Base-by-base conservation (phyloP, 2,329 filamentous ascomycete species). In the Westerdykella aurantiaca region DNA sequence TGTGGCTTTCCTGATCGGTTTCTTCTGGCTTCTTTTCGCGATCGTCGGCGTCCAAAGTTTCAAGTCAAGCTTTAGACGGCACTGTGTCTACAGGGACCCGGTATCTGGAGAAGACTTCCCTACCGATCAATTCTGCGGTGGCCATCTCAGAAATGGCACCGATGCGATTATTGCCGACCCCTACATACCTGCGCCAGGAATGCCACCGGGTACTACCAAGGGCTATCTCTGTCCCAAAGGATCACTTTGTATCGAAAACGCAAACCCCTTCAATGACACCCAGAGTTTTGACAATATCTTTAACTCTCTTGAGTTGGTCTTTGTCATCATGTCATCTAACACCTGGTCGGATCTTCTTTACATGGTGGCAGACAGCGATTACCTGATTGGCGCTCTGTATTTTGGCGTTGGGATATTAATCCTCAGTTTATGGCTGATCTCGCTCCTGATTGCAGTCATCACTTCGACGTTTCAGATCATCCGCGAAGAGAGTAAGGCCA, bases 381-480 rank as follows among this genome's bases (percentile, higher is more conserved):
- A 95, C 58, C 78, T 95, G 6, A 79, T 87, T 13, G 82, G 89
- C 4, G 88, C 90, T 1, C 72, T 97, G 2, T 98, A 81, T 66
- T 85, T 82, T 50, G 79, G 79, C 34, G 71, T 72, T 44, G 81
- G 76, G 1, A 91, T 95, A 62, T 82, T 98, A 58, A 88, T 98
- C 51, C 80, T 98, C 76, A 93, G 88, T 73, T 76, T 98, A 39
- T 98, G 93, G 93, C 79, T 98, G 58, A 89, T 94, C 51, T 97
- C 96, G 66, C 79, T 98, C 69, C 69, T 85, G 38, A 95, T 98
- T 60, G 93, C 93, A 3, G 93, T 98, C 58, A 98, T 98, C 63
- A 98, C 93, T 0, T 95, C 93, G 5, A 96, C 91, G 1, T 98
- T 98, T 61, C 93, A 98, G 64, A 87, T 98, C 52, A 98, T 98